Percentiles rank a stretch among this genome's conserved stretches.
phyloP scores from a whole-genome alignment of 2,329 filamentous ascomycete genomes.

The Diaporthe australafricana region DNA sequence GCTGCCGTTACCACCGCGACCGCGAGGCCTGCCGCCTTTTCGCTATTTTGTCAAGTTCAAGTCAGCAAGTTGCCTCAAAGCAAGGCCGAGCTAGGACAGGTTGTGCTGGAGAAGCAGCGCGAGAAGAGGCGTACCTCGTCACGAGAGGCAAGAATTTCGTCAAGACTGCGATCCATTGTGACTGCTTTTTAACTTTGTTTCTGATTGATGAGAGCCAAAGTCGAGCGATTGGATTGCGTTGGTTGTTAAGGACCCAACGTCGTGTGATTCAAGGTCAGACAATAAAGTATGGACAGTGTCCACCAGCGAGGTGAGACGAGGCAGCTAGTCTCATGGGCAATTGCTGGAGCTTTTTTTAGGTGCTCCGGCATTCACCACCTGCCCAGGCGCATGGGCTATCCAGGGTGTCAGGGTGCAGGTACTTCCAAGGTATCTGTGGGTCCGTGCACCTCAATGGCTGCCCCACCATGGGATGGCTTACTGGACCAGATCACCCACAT shows the following conservation, averaged over 20 bases:
- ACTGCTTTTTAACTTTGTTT: conserved; percentile 43
- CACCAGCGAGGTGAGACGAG: conserved; percentile 16
- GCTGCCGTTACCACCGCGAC: conserved; percentile 45
- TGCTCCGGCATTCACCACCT: conserved; percentile 4
- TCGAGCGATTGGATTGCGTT: background rate
- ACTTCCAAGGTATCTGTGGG: background rate
- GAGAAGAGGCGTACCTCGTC: conserved; percentile 42
- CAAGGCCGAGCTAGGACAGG: conserved; percentile 3
- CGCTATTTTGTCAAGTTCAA: conserved; percentile 32
- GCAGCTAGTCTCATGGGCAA: background rate
- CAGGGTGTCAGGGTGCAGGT: background rate
- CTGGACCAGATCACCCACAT: background rate
- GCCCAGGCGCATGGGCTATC: background rate
- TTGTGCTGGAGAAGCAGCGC: background rate
- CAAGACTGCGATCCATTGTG: conserved; percentile 64
- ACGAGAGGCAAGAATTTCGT: conserved; percentile 66
- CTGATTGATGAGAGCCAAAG: background rate
- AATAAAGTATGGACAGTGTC: conserved; percentile 13
- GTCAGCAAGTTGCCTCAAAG: conserved; percentile 32
- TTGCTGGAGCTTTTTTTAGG: conserved; percentile 27
- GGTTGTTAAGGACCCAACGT: background rate
- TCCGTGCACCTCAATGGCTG: background rate
- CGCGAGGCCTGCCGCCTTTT: conserved; percentile 39
- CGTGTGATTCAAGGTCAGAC: conserved; percentile 7
- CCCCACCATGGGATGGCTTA: background rate